Percentiles rank a stretch among this genome's conserved stretches.
Evolutionary conservation across 441 rosid species (phyloP).

Genomic region (Brassica balearica): DNA sequence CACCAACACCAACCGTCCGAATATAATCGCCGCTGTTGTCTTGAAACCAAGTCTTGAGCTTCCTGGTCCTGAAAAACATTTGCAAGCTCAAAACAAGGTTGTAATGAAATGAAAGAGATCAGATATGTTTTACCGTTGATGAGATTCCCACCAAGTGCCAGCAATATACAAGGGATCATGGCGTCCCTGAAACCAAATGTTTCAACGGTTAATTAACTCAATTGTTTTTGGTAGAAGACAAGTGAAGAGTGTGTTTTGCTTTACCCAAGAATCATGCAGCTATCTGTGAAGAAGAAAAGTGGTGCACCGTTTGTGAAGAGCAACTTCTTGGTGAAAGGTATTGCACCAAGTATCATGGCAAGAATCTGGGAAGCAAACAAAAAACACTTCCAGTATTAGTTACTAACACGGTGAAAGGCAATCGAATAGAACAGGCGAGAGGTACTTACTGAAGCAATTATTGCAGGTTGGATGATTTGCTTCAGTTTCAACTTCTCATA

Average conservation of each 20-base stretch:
- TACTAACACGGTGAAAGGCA: neutral
- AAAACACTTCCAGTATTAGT: slow-evolving; percentile 29
- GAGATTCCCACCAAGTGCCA: slow-evolving; percentile 98
- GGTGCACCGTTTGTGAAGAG: slow-evolving; percentile 89
- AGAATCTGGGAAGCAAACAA: slow-evolving; percentile 66
- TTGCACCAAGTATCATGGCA: slow-evolving; percentile 84
- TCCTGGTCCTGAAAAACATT: slow-evolving; percentile 81
- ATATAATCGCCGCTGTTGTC: slow-evolving; percentile 85
- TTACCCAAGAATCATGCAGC: slow-evolving; percentile 99
- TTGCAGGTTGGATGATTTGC: slow-evolving; percentile 95
- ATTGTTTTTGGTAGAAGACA: slow-evolving; percentile 9
- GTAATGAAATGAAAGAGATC: slow-evolving; percentile 47
- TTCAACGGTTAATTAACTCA: slow-evolving; percentile 26
- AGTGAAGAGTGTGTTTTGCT: slow-evolving; percentile 33
- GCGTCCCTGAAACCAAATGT: slow-evolving; percentile 70
- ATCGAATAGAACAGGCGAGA: neutral
- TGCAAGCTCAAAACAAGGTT: slow-evolving; percentile 1
- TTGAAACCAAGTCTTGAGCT: slow-evolving; percentile 89
- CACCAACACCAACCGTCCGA: slow-evolving; percentile 79
- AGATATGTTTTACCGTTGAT: slow-evolving; percentile 69
- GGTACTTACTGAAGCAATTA: slow-evolving; percentile 88
- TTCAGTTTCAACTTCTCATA: slow-evolving; percentile 89
- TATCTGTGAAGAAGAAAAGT: slow-evolving; percentile 94
- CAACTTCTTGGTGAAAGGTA: slow-evolving; percentile 77
- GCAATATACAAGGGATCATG: slow-evolving; percentile 96